A percentile compares a stretch with the other conserved stretches of the same genome.
These are phyloP conservation scores for Citrus trifoliata DNA, from an alignment of 345 rosid species.

Conservation along the genomic window DNA sequence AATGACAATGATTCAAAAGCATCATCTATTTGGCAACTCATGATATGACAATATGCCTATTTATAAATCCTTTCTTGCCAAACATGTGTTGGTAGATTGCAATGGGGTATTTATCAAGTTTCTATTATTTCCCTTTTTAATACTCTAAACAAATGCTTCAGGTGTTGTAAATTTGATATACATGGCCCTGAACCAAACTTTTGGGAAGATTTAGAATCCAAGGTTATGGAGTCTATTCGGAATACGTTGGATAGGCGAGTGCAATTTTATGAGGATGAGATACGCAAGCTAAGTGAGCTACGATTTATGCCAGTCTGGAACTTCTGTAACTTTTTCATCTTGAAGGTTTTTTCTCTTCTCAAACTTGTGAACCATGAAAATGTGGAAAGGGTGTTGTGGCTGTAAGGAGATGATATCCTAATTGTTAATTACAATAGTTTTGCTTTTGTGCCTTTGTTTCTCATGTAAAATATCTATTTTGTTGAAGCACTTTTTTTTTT, in stretches of 20 bases:
- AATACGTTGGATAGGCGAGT: constrained; percentile 88
- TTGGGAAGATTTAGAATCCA: constrained; percentile 93
- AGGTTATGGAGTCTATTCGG: constrained; percentile 76
- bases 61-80: background rate
- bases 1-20: background rate
- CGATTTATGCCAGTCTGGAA: constrained; percentile 94
- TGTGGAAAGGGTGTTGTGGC: constrained; percentile 9
- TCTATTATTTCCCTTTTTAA: constrained; percentile 7
- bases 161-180: constrained; percentile 94
- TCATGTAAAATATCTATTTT: background rate
- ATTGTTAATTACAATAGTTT: background rate
- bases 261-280: constrained; percentile 93
- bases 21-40: background rate
- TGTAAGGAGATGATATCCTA: constrained; percentile 10
- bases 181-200: constrained; percentile 75
- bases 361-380: constrained; percentile 15
- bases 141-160: constrained; percentile 37
- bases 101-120: background rate
- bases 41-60: background rate
- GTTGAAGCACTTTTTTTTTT: constrained; percentile 12
- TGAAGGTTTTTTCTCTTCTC: constrained; percentile 68
- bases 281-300: constrained; percentile 93
- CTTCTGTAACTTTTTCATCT: constrained; percentile 93
- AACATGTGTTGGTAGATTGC: background rate
- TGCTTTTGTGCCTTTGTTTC: background rate